Evolutionary conservation across 306 rosid species (phyloP), one percentile per base, ranked within the genome.

Genomic region (Malus sylvestris): DNA sequence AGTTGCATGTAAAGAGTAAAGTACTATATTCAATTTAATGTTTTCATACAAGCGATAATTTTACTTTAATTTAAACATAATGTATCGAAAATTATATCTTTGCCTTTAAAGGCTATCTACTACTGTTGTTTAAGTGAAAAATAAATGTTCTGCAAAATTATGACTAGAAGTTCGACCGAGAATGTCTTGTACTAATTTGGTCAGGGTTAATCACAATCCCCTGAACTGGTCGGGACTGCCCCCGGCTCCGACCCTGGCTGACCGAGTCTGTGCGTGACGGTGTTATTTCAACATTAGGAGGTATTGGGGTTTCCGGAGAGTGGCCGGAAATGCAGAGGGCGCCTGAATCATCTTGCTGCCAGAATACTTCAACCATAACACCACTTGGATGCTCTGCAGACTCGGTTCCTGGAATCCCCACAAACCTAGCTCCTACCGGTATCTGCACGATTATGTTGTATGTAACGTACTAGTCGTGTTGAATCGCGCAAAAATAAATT

Each of bases 291-390:
- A 81, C 76, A 22, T 69, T 59, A 12, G 80, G 79, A 70, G 94
- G 94, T 44, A 83, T 51, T 42, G 88, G 88, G 74, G 82, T 84
- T 82, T 87, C 82, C 20, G 38, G 67, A 0, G 98, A 87, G 86
- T 88, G 93, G 27, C 93, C 89, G 3, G 91, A 74, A 45, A 94
- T 70, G 86, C 96, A 89, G 8, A 90, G 87, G 12, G 91, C 76
- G 51, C 97, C 97, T 2, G 84, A 74, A 53, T 94, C 97, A 81
- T 91, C 94, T 89, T 87, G 96, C 68, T 88, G 92, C 98, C 98
- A 89, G 49, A 88, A 83, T 33, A 89, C 94, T 85, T 91, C 90
- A 70, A 91, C 96, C 97, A 91, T 90, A 18, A 77, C 71, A 42
- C 97, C 98, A 63, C 85, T 85, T 27, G 93, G 93, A 72, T 77